These are phyloP conservation scores for Fonsecaea erecta DNA, from an alignment of 2,329 filamentous ascomycete species.

Conservation along the genomic window DNA sequence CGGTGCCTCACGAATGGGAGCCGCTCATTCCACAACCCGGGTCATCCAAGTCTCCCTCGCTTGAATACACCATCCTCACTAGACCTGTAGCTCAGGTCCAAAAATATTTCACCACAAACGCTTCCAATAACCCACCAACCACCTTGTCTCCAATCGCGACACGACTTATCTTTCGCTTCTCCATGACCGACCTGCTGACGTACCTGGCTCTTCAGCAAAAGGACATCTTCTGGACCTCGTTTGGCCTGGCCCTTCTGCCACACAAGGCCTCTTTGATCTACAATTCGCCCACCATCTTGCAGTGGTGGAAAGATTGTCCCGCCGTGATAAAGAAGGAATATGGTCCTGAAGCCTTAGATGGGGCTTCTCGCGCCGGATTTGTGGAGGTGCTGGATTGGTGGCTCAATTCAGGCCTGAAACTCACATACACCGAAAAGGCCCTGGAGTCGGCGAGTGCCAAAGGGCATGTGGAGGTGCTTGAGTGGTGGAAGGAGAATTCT, in stretches of 20 bases:
- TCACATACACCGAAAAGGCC: constrained; percentile 84
- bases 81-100: constrained; percentile 71
- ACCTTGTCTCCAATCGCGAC: constrained; percentile 78
- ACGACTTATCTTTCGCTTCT: constrained; percentile 90
- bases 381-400: constrained; percentile 89
- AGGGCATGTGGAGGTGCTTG: constrained; percentile 81
- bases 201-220: constrained; percentile 70
- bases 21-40: constrained; percentile 66
- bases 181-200: constrained; percentile 75
- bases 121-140: constrained; percentile 63
- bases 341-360: constrained; percentile 80
- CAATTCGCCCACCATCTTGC: constrained; percentile 79
- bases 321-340: constrained; percentile 88
- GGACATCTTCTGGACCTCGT: constrained; percentile 84
- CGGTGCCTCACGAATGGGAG: constrained; percentile 74
- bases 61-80: constrained; percentile 84
- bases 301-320: constrained; percentile 86
- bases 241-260: constrained; percentile 78
- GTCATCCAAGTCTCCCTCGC: constrained; percentile 72
- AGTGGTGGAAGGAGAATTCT: constrained; percentile 80
- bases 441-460: constrained; percentile 85
- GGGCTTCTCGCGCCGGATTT: constrained; percentile 83
- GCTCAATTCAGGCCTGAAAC: constrained; percentile 76
- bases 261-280: constrained; percentile 89
- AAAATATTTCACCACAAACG: constrained; percentile 70